Evolutionary conservation across 2,329 filamentous ascomycete genomes (phyloP).

Genomic region (Cladosporium halotolerans): DNA sequence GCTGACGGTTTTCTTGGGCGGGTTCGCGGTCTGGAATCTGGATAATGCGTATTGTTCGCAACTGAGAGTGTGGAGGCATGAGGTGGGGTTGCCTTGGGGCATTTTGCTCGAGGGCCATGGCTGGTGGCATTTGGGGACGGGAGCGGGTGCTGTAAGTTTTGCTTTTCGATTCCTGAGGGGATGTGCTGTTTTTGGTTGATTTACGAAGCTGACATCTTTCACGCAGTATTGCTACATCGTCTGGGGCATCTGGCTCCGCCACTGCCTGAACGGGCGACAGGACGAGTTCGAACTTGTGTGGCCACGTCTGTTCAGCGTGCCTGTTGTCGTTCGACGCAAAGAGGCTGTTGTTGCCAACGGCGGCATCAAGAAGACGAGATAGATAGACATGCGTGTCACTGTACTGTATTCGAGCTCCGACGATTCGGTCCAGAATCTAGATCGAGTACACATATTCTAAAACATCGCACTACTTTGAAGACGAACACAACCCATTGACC

Average conservation of each 20-base stretch:
- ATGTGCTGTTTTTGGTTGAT: not conserved
- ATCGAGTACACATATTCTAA: too few species aligned
- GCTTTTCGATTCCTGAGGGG: not conserved
- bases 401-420: too few species aligned
- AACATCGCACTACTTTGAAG: too few species aligned
- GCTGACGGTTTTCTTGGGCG: conserved; percentile 63
- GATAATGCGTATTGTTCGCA: conserved; percentile 70
- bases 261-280: conserved; percentile 66
- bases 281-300: conserved; percentile 66
- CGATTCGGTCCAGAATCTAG: too few species aligned
- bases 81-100: conserved; percentile 72
- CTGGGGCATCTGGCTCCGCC: conserved; percentile 77
- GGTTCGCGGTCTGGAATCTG: conserved; percentile 71
- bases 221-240: conserved; percentile 63
- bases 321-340: not conserved
- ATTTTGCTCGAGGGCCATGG: conserved; percentile 67
- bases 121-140: conserved; percentile 78
- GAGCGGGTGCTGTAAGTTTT: conserved; percentile 55
- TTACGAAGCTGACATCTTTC: not conserved
- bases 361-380: not conserved
- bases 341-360: not conserved
- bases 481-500: too few species aligned
- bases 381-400: too few species aligned
- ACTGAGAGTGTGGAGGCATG: conserved; percentile 59
- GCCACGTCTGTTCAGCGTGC: conserved; percentile 50